Evolutionary conservation across 768 basidiomycete species (phyloP).

Genomic region (Harrya chromipes): DNA sequence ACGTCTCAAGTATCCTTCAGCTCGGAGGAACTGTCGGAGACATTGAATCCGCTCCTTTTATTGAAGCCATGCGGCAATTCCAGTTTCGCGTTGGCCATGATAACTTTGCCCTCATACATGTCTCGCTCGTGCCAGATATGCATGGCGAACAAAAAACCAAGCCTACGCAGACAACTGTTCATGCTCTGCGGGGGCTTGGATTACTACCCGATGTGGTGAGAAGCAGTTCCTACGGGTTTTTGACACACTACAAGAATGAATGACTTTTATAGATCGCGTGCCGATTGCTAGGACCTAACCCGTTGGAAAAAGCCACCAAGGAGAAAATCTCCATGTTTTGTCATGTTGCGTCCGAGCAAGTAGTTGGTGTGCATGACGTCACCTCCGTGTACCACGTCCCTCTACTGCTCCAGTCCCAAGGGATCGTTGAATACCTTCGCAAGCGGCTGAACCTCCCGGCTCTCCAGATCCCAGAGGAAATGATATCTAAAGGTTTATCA

Average conservation of each 20-base stretch:
- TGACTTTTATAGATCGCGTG: conserved; percentile 75
- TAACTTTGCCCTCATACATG: conserved; percentile 96
- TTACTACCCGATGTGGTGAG: conserved; percentile 88
- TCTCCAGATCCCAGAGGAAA: conserved; percentile 51
- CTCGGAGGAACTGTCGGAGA: conserved; percentile 98
- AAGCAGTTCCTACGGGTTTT: conserved; percentile 3
- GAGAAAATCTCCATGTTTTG: conserved; percentile 99
- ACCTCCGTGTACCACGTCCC: conserved; percentile 98
- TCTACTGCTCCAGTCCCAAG: conserved; percentile 85
- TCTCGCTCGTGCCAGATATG: conserved; percentile 97
- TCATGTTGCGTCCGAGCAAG: conserved; percentile 86
- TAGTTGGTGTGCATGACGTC: conserved; percentile 94
- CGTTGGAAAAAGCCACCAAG: conserved; percentile 82
- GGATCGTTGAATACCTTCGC: conserved; percentile 81
- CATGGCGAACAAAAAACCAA: conserved; percentile 99
- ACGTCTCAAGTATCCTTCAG: conserved; percentile 37
- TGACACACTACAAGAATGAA: background rate
- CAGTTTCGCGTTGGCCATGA: conserved; percentile 96
- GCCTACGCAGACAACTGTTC: conserved; percentile 95
- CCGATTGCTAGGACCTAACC: conserved; percentile 74
- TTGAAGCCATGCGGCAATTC: conserved; percentile 99
- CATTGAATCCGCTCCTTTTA: conserved; percentile 96
- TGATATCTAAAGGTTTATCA: conserved; percentile 57
- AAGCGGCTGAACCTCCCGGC: conserved; percentile 74
- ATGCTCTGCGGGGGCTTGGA: conserved; percentile 89